Evolutionary conservation across 106 monocot species (phyloP).

Genomic region (Vanilla planifolia): DNA sequence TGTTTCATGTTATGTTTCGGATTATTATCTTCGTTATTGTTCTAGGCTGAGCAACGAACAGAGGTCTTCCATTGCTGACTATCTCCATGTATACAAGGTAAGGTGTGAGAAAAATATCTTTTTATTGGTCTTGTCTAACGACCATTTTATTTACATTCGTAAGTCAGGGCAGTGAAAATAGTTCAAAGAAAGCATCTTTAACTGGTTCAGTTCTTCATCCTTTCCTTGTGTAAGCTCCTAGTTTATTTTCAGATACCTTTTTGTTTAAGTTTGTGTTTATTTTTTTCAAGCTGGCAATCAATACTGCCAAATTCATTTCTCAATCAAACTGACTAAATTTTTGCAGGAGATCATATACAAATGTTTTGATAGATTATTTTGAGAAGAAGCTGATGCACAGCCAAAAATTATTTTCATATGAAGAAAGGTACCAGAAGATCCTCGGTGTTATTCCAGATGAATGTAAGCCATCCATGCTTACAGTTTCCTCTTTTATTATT

Average conservation of each 20-base stretch:
- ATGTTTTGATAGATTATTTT: constrained; percentile 63
- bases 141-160: neutral
- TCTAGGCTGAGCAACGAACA: constrained; percentile 83
- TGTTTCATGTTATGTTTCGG: neutral
- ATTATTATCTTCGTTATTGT: neutral
- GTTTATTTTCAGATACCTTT: neutral
- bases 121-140: neutral
- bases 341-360: constrained; percentile 77
- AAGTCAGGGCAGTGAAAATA: constrained; percentile 75
- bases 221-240: constrained; percentile 67
- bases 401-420: constrained; percentile 59
- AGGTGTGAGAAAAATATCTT: too few relatives aligned
- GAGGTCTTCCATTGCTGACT: constrained; percentile 79
- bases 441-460: constrained; percentile 85
- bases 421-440: constrained; percentile 75
- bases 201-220: constrained; percentile 78
- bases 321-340: neutral
- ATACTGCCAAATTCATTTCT: too few relatives aligned
- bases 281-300: too few relatives aligned
- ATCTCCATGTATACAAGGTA: constrained; percentile 90
- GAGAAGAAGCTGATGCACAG: constrained; percentile 55
- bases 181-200: constrained; percentile 73
- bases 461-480: constrained; percentile 35
- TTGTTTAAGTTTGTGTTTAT: neutral
- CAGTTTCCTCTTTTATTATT: neutral